Base-by-base conservation (phyloP, 495 filamentous ascomycete genomes). In the Cudoniella acicularis region DNA sequence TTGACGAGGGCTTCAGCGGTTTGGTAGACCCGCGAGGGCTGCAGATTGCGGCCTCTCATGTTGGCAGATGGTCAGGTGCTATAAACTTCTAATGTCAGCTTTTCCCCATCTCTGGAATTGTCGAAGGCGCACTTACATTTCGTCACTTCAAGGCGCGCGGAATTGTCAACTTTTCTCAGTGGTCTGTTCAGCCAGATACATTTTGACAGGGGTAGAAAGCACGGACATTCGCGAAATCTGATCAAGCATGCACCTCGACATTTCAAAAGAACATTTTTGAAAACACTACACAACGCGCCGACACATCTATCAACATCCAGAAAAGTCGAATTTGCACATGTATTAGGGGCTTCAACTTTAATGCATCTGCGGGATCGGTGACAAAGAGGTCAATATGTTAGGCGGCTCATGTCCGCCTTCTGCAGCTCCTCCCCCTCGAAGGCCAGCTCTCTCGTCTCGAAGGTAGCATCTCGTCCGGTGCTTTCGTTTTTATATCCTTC, bases 1-100 rank as follows among this genome's bases (percentile, higher is more conserved):
- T 82, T 77, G 49, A 86, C 72, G 64, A 83, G 77, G 52, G 76
- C 77, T 26, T 83, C 69, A 26, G 86, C 85, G 13, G 81, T 83
- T 67, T 85, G 80, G 73, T 86, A 82, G 54, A 95, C 89, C 58
- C 86, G 83, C 52, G 88, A 76, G 57, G 91, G 79, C 64, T 83
- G 83, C 72, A 94, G 79, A 69, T 90, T 81, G 73, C 84, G 82
- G 67, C 86, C 84, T 64, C 86, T 83, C 86, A 89, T 89, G 40
- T 59, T 63, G n/a, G 16, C 43, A 45, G n/a, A 51, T 43, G 13
- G 40, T 13, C 52, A 30, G 10, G 20, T 58, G 36, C 52, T 10
- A 17, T 16, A 45, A 23, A 27, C 11, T 48, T 11, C 6, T 36
- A 24, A 36, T 36, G 13, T 36, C 30, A 36, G 30, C 30, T 47